phyloP scores from a whole-genome alignment of 176 grass and related monocot genomes.

The Bothriochloa decipiens region DNA sequence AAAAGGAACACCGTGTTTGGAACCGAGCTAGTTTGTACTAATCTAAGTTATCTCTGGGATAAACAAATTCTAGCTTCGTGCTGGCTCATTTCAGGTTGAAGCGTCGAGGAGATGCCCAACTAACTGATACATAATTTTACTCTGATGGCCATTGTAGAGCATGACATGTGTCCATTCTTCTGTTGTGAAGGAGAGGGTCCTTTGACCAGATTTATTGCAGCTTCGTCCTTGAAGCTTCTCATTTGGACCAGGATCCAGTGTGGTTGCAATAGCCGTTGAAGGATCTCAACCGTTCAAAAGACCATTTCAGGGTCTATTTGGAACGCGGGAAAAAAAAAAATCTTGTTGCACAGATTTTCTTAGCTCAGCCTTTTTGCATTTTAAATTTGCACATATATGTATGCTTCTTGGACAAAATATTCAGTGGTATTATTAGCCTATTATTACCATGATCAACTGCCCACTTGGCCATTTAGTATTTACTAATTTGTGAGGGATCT shows the following conservation, averaged over 20 bases:
- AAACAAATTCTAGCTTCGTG: neutral
- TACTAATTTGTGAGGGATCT: neutral
- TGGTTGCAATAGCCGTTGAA: neutral
- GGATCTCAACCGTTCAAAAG: neutral
- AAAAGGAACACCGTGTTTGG: slow-evolving; percentile 17
- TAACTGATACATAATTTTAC: neutral
- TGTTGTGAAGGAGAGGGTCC: neutral
- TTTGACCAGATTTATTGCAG: neutral
- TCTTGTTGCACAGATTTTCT: neutral
- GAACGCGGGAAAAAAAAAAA: neutral
- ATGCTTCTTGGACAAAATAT: neutral
- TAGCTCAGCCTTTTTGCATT: neutral
- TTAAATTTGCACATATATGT: neutral
- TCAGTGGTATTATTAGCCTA: neutral
- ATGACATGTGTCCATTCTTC: neutral
- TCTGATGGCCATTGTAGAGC: neutral
- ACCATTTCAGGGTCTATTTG: neutral
- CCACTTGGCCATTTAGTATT: neutral
- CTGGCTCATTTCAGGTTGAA: slow-evolving; percentile 24
- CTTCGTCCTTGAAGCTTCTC: neutral
- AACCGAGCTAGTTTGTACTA: slow-evolving; percentile 36
- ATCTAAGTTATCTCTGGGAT: neutral
- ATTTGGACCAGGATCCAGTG: neutral
- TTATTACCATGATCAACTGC: neutral
- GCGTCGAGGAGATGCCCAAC: neutral